Base-by-base conservation (phyloP, 371 early-diverging fungal species). In the Mucor racemosus region DNA sequence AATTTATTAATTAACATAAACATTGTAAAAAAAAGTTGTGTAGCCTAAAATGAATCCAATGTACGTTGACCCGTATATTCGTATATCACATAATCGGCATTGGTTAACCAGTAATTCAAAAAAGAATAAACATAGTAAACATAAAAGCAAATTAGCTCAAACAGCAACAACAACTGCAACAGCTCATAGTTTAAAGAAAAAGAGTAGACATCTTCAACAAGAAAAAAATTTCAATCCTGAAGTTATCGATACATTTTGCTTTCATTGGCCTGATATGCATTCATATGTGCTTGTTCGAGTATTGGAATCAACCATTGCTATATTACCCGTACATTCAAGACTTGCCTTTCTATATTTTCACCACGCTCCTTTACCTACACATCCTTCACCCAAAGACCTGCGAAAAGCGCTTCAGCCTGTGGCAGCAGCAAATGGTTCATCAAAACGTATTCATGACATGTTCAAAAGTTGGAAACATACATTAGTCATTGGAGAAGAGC, bases 261-360 rank as follows among this genome's bases (percentile, higher is more conserved):
- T 76, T 53, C 69, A 71, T 17, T 79, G 80, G 80, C 68, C 80
- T 5, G 69, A 65, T 3, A 44, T 64, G 54, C 71, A 72, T 26
- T 69, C 71, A 1, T 75, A 73, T 69, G 75, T 77, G 0, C 46
- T 79, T 5, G 72, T 77, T 0, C 68, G 75, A 8, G 69, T 79
- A 4, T 42, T 79, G 0, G 67, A 72, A 11, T 19, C 46, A 2
- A 65, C 73, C 14, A 75, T 79, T 13, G 76, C 77, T n/a, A 44
- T 79, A 31, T 48, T 71, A 11, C 79, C 79, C 11, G 38, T 73
- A 3, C 68, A 58, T 10, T 72, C 76, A 2, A 66, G 71, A 13
- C 56, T 67, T 14, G 79, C 76, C 5, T 69, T 73, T 65, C 60
- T 76, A 3, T 79, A 74, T 36, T 79, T 76, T 36, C 64, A 72